A percentile compares a stretch with the other conserved stretches of the same genome.
phyloP scores from a whole-genome alignment of 2,329 filamentous ascomycete species.

The Fusarium sp. region DNA sequence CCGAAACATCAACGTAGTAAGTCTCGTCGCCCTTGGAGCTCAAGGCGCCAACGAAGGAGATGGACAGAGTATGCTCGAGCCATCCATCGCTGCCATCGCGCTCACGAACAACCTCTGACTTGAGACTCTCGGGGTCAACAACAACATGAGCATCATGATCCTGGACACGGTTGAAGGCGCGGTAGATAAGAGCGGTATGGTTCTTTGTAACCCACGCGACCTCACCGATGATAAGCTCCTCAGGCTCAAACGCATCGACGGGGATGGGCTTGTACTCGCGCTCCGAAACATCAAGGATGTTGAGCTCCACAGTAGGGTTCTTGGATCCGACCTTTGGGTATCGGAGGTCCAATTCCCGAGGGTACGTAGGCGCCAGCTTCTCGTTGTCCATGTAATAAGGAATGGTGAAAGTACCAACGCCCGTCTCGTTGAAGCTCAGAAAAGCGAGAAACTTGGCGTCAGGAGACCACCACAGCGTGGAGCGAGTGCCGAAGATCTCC shows the following conservation, averaged over 20 bases:
- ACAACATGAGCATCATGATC: constrained; percentile 72
- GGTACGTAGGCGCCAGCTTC: constrained; percentile 70
- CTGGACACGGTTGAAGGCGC: constrained; percentile 77
- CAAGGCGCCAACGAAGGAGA: constrained; percentile 65
- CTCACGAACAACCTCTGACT: constrained; percentile 64
- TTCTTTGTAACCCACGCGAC: constrained; percentile 74
- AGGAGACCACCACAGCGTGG: constrained; percentile 91
- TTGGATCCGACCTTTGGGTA: constrained; percentile 78
- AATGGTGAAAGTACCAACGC: constrained; percentile 74
- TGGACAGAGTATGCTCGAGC: constrained; percentile 70
- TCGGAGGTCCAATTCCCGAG: constrained; percentile 70
- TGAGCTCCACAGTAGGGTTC: constrained; percentile 74
- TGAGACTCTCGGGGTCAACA: constrained; percentile 64
- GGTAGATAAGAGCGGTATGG: constrained; percentile 72
- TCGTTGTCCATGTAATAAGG: constrained; percentile 74
- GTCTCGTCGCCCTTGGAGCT: constrained; percentile 51
- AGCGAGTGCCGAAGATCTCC: constrained; percentile 73
- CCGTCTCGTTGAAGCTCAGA: constrained; percentile 85
- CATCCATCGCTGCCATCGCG: constrained; percentile 71
- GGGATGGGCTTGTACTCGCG: constrained; percentile 60
- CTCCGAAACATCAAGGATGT: constrained; percentile 66
- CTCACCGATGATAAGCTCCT: constrained; percentile 75
- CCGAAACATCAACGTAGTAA: constrained; percentile 76
- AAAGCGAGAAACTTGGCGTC: constrained; percentile 91
- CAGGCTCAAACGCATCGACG: constrained; percentile 68